A percentile compares a stretch with the other conserved stretches of the same genome.
Conservation (phyloP, 116 monocot species). For the Zostera marina region DNA sequence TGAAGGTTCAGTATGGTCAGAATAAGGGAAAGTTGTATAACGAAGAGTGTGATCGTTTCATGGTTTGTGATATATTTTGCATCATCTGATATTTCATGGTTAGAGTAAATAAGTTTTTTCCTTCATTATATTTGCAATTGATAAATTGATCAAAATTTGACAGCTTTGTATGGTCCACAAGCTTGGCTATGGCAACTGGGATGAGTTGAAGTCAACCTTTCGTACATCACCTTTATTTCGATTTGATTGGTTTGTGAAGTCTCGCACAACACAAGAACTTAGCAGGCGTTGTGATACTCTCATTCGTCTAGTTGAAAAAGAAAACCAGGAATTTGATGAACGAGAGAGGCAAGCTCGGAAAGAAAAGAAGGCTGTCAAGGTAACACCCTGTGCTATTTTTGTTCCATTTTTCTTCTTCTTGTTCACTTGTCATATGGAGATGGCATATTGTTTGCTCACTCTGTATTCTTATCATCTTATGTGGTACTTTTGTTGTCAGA, state of each 20-base stretch:
- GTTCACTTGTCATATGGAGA: not conserved
- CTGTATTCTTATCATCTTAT: too few relatives aligned
- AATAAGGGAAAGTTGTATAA: slow-evolving; percentile 98
- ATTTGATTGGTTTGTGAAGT: slow-evolving; percentile 99
- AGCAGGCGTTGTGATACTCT: slow-evolving; percentile 93
- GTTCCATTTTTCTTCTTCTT: not conserved
- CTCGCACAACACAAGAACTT: slow-evolving; percentile 92
- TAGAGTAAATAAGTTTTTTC: not conserved
- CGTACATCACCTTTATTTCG: slow-evolving; percentile 85
- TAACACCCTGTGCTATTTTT: slow-evolving; percentile 2
- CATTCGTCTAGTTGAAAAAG: slow-evolving; percentile 95
- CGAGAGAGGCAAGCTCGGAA: slow-evolving; percentile 78
- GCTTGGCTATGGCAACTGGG: slow-evolving; percentile 99
- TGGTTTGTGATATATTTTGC: slow-evolving; percentile 32
- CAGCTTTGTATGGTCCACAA: slow-evolving; percentile 99
- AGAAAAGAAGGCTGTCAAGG: slow-evolving; percentile 84
- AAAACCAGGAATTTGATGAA: slow-evolving; percentile 98
- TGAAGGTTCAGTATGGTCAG: slow-evolving; percentile 99
- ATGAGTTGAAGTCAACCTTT: slow-evolving; percentile 88
- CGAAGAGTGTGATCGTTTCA: slow-evolving; percentile 99
- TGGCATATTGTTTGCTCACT: too few relatives aligned
- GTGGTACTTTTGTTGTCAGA: slow-evolving; percentile 16
- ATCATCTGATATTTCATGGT: not conserved
- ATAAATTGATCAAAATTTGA: not conserved
- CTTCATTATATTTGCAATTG: not conserved